Evolutionary conservation across 371 early-diverging fungal species (phyloP).

Genomic region (Encephalitozoon intestinalis): DNA sequence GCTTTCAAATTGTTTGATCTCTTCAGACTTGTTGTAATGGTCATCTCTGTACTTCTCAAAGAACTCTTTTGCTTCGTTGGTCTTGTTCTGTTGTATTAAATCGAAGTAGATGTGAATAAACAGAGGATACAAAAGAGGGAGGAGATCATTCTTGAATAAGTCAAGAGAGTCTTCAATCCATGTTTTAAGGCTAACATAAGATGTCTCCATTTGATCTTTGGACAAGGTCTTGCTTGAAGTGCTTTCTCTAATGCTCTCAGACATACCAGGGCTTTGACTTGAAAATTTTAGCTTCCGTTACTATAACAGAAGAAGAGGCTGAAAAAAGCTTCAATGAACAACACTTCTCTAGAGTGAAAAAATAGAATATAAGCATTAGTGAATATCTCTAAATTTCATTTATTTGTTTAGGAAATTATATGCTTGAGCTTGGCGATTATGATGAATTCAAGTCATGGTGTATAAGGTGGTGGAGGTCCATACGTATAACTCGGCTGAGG

Average conservation of each 20-base stretch:
- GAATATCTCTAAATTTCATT: no score
- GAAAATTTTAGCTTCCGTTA: background rate
- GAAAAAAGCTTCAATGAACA: no score
- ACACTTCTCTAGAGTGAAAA: no score
- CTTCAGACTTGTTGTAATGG: slow-evolving; percentile 65
- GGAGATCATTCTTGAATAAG: slow-evolving; percentile 67
- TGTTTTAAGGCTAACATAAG: slow-evolving; percentile 69
- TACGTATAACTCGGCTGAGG: no score
- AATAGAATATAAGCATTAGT: no score
- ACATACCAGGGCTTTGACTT: background rate
- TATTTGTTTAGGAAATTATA: no score
- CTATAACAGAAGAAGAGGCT: no score
- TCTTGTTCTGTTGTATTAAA: slow-evolving; percentile 63
- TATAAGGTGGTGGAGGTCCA: no score
- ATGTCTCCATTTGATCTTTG: slow-evolving; percentile 26
- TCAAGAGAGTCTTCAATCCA: slow-evolving; percentile 92
- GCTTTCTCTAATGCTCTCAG: background rate
- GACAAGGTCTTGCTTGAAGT: background rate
- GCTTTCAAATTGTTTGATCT: slow-evolving; percentile 61
- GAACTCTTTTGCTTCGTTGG: slow-evolving; percentile 66
- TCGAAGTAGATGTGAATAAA: slow-evolving; percentile 86
- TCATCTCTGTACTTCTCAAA: slow-evolving; percentile 72
- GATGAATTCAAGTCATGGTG: no score
- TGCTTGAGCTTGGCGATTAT: no score
- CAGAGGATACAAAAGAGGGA: slow-evolving; percentile 75